These are phyloP conservation scores for Suillus ampliporus DNA, from an alignment of 768 basidiomycete genomes.

Conservation along the genomic window DNA sequence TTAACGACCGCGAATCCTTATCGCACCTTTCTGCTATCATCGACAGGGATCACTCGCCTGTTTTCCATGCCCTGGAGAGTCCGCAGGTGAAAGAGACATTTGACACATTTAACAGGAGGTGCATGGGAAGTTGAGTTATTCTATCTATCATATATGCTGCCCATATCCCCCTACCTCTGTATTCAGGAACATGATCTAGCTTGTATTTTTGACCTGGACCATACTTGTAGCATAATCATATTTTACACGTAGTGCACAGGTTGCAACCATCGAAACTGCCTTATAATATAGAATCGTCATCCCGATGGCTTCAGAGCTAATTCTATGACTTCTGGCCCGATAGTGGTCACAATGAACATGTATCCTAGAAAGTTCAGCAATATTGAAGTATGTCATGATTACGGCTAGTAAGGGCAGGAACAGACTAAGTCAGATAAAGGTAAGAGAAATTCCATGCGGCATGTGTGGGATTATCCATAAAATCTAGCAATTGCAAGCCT, in stretches of 20 bases:
- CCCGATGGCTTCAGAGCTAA: not conserved
- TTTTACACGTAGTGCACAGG: not conserved
- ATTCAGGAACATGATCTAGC: not conserved
- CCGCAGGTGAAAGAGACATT: conserved; percentile 34
- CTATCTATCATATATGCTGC: too few relatives aligned
- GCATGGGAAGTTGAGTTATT: not conserved
- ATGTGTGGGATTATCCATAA: conserved; percentile 7
- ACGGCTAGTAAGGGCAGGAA: conserved; percentile 28
- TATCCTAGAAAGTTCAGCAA: conserved; percentile 33
- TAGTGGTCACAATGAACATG: conserved; percentile 3
- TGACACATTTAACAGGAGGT: conserved; percentile 12
- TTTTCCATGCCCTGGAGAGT: conserved; percentile 34
- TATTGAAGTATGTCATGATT: conserved; percentile 36
- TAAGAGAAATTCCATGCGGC: conserved; percentile 8
- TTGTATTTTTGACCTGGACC: not conserved
- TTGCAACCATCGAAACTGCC: not conserved
- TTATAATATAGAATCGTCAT: not conserved
- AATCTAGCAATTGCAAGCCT: conserved; percentile 77
- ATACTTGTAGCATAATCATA: conserved; percentile 1
- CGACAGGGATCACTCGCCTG: conserved; percentile 29
- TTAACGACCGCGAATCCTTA: conserved; percentile 45
- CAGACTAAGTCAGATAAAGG: conserved; percentile 20
- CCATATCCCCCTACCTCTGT: not conserved
- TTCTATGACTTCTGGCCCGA: not conserved
- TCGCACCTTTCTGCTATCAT: conserved; percentile 44